These are phyloP conservation scores for Cyberlindnera euphorbiae DNA, from an alignment of 805 yeast species.

Conservation along the genomic window DNA sequence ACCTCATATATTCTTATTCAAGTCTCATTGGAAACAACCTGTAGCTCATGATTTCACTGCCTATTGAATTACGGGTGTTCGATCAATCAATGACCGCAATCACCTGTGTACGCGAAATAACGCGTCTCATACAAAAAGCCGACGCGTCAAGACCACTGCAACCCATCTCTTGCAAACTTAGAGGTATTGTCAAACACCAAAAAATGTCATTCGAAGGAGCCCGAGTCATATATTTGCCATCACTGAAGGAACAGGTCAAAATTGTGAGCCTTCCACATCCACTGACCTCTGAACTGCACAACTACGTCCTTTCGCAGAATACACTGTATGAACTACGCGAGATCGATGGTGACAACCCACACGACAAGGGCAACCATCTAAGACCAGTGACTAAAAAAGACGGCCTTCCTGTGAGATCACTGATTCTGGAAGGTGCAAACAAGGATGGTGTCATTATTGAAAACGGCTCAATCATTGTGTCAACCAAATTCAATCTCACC, in stretches of 20 bases:
- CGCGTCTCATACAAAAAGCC: too few relatives aligned
- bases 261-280: constrained; percentile 21
- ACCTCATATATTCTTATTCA: too few relatives aligned
- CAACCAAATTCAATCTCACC: constrained; percentile 36
- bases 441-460: constrained; percentile 37
- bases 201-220: constrained; percentile 11
- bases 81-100: too few relatives aligned
- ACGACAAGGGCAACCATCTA: constrained; percentile 25
- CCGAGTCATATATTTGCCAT: constrained; percentile 16
- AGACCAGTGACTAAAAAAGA: constrained; percentile 27
- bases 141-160: too few relatives aligned
- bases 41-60: not conserved
- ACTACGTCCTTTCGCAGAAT: constrained; percentile 13
- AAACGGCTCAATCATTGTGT: constrained; percentile 34
- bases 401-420: constrained; percentile 36
- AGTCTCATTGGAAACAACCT: too few relatives aligned
- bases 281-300: constrained; percentile 7
- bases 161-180: too few relatives aligned
- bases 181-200: too few relatives aligned
- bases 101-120: too few relatives aligned
- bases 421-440: constrained; percentile 20
- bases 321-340: constrained; percentile 37
- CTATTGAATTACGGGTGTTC: too few relatives aligned
- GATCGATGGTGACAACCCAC: constrained; percentile 35
- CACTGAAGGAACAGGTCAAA: not conserved